Evolutionary conservation across 1,284 basidiomycete genomes (phyloP), one percentile per base, ranked within the genome.

Genomic region (Lignosus rhinocerotis): DNA sequence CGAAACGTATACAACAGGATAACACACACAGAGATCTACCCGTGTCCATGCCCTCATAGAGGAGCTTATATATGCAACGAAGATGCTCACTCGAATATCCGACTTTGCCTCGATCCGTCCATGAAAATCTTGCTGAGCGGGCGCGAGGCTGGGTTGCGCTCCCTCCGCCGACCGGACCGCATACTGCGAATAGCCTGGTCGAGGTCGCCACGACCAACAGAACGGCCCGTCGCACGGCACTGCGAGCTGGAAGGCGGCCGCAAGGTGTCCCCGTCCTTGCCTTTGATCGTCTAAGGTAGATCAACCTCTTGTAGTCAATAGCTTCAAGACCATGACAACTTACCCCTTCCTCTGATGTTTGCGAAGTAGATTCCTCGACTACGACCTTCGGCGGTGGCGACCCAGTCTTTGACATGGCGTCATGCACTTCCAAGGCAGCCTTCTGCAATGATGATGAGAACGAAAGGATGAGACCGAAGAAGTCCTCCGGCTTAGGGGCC

Each of bases 131-230:
- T 92, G 76, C 85, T 92, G 46, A 83, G 69, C 4, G 82, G 78
- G 33, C 78, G 72, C 33, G 59, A 55, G 3, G 82, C 76, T 11
- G 75, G 69, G 39, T 77, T 75, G 21, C 86, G 77, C 51, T 77
- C 75, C 64, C 86, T 77, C 56, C 85, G 76, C 59, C 82, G 82
- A 14, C 87, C 89, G 32, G 85, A 81, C 36, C 87, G 85, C 76
- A 95, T 84, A 59, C 87, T 93, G 36, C 89, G 84, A 51, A 95
- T 89, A 8, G 90, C 90, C 66, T 90, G 84, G 66, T 95, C 92
- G 41, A 94, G 73, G 56, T 90, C 88, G 11, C 92, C 92, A 39
- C 88, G 82, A 16, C 86, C 85, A 58, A 90, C 70, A 1, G 90
- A 87, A 12, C 70, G 70, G 9, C 78, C 77, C 39, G 72, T 69